A percentile compares a stretch with the other conserved stretches of the same genome.
phyloP scores from a whole-genome alignment of 83 land plant genomes.

The Isoetes engelmannii region DNA sequence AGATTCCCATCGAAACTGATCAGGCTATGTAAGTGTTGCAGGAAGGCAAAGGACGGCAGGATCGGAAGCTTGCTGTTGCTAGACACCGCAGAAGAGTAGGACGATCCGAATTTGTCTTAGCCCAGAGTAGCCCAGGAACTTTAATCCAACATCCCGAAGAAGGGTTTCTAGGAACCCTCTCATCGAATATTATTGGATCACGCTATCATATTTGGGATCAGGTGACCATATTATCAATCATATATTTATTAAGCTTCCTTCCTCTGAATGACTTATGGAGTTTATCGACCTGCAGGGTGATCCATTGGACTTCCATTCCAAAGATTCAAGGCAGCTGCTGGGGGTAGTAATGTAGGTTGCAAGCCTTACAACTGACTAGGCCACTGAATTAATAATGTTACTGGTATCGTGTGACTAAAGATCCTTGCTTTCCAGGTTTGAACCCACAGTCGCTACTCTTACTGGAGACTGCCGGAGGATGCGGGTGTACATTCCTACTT shows the following conservation, averaged over 20 bases:
- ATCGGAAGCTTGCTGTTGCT: constrained; percentile 71
- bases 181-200: constrained; percentile 68
- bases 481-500: constrained; percentile 56
- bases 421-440: constrained; percentile 39
- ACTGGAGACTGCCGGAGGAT: constrained; percentile 66
- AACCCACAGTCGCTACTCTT: constrained; percentile 61
- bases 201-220: constrained; percentile 61
- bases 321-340: constrained; percentile 40
- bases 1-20: neutral
- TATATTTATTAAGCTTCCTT: neutral
- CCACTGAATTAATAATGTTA: neutral
- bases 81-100: constrained; percentile 46
- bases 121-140: constrained; percentile 47
- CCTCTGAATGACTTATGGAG: neutral
- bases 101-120: constrained; percentile 53
- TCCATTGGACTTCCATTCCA: constrained; percentile 18
- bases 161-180: constrained; percentile 46
- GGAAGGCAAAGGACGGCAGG: constrained; percentile 79
- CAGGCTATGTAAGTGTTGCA: constrained; percentile 10
- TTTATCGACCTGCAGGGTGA: constrained; percentile 45
- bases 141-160: constrained; percentile 41
- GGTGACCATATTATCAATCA: too few species aligned
- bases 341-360: constrained; percentile 50
- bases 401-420: neutral
- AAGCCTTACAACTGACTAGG: neutral